Conservation (phyloP, 352 stramenopile species). For the Pythium periplocum region DNA sequence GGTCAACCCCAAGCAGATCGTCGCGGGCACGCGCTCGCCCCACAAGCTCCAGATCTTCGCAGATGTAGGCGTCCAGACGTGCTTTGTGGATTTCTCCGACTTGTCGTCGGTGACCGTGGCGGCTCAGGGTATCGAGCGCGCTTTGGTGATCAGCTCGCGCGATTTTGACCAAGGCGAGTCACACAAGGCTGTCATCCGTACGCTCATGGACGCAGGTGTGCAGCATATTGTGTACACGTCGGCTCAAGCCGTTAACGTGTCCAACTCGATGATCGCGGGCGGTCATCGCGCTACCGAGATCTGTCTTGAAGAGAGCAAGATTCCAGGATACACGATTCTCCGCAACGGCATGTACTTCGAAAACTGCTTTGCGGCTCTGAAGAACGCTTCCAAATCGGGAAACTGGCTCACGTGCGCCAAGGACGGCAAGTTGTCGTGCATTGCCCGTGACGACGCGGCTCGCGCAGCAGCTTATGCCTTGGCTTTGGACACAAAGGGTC, state of each 20-base stretch:
- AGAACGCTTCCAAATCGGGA: neutral
- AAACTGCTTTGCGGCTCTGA: constrained; percentile 3
- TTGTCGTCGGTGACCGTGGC: neutral
- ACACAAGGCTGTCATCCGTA: neutral
- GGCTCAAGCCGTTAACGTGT: neutral
- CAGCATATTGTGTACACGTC: neutral
- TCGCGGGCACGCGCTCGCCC: neutral
- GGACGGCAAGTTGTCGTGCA: neutral
- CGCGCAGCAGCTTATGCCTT: neutral
- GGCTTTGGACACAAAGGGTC: neutral
- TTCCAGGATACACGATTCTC: constrained; percentile 2
- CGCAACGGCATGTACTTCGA: constrained; percentile 10
- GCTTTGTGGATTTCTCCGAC: neutral
- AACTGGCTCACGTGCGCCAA: neutral
- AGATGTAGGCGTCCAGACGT: neutral
- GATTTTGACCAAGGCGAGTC: neutral
- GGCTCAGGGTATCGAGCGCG: neutral
- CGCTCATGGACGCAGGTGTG: neutral
- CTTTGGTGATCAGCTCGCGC: neutral
- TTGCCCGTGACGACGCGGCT: constrained; percentile 4
- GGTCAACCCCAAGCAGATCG: too few species aligned
- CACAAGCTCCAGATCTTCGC: neutral
- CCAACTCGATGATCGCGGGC: too few species aligned
- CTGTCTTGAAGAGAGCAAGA: too few species aligned
- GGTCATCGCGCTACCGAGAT: too few species aligned